Conservation (phyloP, 768 basidiomycete genomes). For the Pleurotus eryngii region DNA sequence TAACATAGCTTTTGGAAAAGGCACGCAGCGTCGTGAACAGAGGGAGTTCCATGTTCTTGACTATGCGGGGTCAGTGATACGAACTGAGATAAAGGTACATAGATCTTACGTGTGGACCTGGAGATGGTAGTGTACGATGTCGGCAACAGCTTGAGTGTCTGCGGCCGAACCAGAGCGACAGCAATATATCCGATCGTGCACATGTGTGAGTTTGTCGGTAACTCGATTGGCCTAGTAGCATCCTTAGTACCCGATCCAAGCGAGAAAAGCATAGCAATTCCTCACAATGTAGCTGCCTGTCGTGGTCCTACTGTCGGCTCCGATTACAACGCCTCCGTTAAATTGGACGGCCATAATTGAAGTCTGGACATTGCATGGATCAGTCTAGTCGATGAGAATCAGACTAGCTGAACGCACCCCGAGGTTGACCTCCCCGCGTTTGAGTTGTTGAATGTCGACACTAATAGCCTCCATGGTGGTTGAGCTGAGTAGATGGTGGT, state of each 20-base stretch:
- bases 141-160: conserved; percentile 96
- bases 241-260: background rate
- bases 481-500: conserved; percentile 16
- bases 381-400: conserved; percentile 1
- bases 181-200: conserved; percentile 98
- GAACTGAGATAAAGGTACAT: conserved; percentile 4
- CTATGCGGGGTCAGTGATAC: conserved; percentile 21
- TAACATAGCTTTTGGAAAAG: conserved; percentile 89
- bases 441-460: conserved; percentile 85
- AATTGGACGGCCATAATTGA: conserved; percentile 99
- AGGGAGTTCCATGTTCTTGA: conserved; percentile 55
- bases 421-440: conserved; percentile 94
- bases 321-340: conserved; percentile 90
- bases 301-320: conserved; percentile 96
- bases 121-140: conserved; percentile 79
- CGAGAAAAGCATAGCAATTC: conserved; percentile 4
- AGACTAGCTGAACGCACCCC: conserved; percentile 59
- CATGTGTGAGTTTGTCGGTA: conserved; percentile 94
- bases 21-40: conserved; percentile 79
- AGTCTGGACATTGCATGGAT: conserved; percentile 52
- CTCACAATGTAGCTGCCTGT: conserved; percentile 94
- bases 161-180: conserved; percentile 98
- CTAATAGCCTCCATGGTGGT: conserved; percentile 45
- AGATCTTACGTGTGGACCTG: conserved; percentile 66
- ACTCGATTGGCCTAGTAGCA: conserved; percentile 85